Conservation (phyloP, 208 protist genomes). For the Eutreptiella sp. region DNA sequence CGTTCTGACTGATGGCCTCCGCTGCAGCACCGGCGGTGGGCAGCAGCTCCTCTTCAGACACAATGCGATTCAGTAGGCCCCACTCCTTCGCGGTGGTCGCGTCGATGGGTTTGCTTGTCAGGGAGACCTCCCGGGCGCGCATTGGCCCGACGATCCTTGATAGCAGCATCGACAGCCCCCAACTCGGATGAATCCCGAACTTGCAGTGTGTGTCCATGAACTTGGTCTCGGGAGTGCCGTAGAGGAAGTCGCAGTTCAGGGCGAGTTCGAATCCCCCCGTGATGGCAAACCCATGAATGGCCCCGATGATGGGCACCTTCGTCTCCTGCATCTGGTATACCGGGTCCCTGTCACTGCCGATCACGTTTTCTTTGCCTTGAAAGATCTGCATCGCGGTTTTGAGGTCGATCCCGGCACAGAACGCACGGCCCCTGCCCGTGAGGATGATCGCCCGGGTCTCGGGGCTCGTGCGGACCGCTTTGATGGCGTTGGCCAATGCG, state of each 20-base stretch:
- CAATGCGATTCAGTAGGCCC: neutral
- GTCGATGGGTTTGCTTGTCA: neutral
- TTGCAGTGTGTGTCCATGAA: slow-evolving; percentile 4
- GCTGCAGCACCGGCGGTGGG: too few relatives aligned
- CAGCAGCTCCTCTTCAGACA: neutral
- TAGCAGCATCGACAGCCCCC: slow-evolving; percentile 1
- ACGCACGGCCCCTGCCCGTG: slow-evolving; percentile 28
- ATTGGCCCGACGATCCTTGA: neutral
- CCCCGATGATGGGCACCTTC: slow-evolving; percentile 29
- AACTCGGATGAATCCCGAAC: neutral
- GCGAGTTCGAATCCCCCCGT: slow-evolving; percentile 31
- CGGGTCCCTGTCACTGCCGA: too few relatives aligned
- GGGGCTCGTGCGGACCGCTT: neutral
- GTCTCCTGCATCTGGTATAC: slow-evolving; percentile 6
- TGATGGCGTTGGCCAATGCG: neutral
- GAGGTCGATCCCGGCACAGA: slow-evolving; percentile 36
- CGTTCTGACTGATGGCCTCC: too few relatives aligned
- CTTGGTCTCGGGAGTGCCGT: neutral
- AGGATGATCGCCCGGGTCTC: slow-evolving; percentile 24
- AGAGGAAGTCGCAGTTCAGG: neutral
- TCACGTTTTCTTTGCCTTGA: slow-evolving; percentile 2
- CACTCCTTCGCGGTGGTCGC: neutral
- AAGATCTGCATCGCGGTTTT: slow-evolving; percentile 24
- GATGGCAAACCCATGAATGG: slow-evolving; percentile 28
- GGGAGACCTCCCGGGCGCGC: neutral